Base-by-base conservation (phyloP, 106 monocot species). In the Ottelia alismoides region DNA sequence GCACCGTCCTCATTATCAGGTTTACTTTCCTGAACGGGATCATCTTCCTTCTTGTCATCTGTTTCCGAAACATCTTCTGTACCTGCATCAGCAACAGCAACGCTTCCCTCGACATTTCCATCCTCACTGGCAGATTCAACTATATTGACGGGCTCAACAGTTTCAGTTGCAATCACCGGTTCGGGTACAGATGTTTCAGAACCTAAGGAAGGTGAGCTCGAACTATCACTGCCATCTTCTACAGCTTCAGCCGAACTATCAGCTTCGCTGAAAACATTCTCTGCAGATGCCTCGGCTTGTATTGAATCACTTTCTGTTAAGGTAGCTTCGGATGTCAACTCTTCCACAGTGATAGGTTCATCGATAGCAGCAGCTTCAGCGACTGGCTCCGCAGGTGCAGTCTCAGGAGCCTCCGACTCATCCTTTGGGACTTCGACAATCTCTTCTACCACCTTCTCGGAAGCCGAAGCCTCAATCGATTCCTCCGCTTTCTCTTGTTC, bases 401-500 rank as follows among this genome's bases (percentile, higher is more conserved):
- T 71, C 47, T 57, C 55, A 14, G 62, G 22, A 28, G 58, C 18
- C 20, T 65, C 31, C 1, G 31, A 28, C 18, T 43, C 53, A 1
- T 28, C 20, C 25, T 16, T 28, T 52, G 21, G 24, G 19, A 19
- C 49, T n/a, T 71, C 72, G 58, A 60, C 56, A 23, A 46, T 25
- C 47, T 31, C 27, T 45, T 26, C 49, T 69, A 27, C 28, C 19
- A 31, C 52, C 16, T 20, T 56, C 31, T 65, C n/a, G 45, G 21
- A 20, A 31, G 17, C 51, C 35, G n/a, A n/a, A n/a, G n/a, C n/a
- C n/a, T 61, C 28, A 25, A 45, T 18, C 21, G 80, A 58, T 51
- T 67, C 65, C 27, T 70, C 69, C 20, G 29, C 17, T 65, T 57
- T 77, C 43, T 82, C 94, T 51, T 57, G 60, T 43, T 84, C 71